Percentiles rank a stretch among this genome's conserved stretches.
These are phyloP conservation scores for Musa troglodytarum DNA, from an alignment of 176 grass and related monocot genomes.

Conservation along the genomic window DNA sequence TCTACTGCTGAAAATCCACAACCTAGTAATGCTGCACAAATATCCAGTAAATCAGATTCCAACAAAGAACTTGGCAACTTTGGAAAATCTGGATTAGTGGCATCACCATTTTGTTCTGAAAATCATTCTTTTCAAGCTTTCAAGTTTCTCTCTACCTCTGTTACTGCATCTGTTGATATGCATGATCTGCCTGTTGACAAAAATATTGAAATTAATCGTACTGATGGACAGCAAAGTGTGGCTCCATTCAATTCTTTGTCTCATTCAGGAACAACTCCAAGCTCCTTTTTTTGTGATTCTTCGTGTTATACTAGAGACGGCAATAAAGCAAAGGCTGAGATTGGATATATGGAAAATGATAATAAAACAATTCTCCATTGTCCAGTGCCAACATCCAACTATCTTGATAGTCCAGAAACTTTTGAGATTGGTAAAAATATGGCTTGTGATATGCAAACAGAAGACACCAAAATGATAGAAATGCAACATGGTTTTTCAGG, in stretches of 20 bases:
- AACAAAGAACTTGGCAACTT: slow-evolving; percentile 20
- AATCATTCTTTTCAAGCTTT: slow-evolving; percentile 13
- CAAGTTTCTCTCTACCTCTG: slow-evolving; percentile 24
- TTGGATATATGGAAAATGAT: background rate
- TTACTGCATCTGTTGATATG: background rate
- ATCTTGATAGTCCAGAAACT: background rate
- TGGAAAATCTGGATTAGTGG: slow-evolving; percentile 19
- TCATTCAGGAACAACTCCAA: slow-evolving; percentile 2
- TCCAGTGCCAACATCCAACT: background rate
- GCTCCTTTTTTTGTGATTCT: background rate
- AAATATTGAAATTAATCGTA: slow-evolving; percentile 22
- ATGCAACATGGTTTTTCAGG: slow-evolving; percentile 21
- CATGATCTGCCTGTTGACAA: slow-evolving; percentile 17
- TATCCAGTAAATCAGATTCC: slow-evolving; percentile 17
- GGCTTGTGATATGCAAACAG: slow-evolving; percentile 15
- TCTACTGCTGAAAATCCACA: slow-evolving; percentile 29
- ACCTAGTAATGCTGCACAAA: slow-evolving; percentile 5
- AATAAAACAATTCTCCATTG: background rate
- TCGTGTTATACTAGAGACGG: background rate
- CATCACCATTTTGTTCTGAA: slow-evolving; percentile 21
- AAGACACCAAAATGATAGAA: slow-evolving; percentile 17
- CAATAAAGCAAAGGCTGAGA: background rate
- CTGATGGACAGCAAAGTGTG: slow-evolving; percentile 18
- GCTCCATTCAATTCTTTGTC: slow-evolving; percentile 9
- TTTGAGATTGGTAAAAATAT: slow-evolving; percentile 10